phyloP scores from a whole-genome alignment of 805 yeast genomes.

The Candida sphagnicola region DNA sequence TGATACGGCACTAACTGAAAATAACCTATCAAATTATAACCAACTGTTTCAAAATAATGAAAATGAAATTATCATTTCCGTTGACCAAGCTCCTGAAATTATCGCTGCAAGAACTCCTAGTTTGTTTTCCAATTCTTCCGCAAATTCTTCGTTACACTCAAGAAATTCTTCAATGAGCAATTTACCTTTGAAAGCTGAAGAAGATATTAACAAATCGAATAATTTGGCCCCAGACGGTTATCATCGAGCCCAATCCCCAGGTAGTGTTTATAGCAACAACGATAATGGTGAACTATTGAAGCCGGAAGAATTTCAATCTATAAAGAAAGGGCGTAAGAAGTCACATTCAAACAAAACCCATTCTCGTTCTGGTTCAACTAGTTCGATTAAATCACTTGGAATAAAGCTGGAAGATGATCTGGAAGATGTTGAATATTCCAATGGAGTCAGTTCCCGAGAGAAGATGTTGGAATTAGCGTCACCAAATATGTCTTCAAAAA shows the following conservation, averaged over 20 bases:
- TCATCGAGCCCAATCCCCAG: constrained; percentile 2
- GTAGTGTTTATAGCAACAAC: constrained; percentile 1
- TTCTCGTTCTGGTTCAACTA: constrained; percentile 15
- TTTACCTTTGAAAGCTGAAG: constrained; percentile 2
- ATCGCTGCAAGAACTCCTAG: constrained; percentile 50
- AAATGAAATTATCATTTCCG: constrained; percentile 14
- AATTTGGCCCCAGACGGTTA: constrained; percentile 3
- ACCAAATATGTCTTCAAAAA: constrained; percentile 47
- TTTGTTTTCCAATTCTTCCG: constrained; percentile 46
- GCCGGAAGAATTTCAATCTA: constrained; percentile 38
- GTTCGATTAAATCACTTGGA: constrained; percentile 5
- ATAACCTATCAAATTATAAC: constrained; percentile 16
- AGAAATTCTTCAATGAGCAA: constrained; percentile 10
- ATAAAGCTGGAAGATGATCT: constrained; percentile 20
- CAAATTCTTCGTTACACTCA: constrained; percentile 26
- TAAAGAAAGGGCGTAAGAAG: constrained; percentile 39
- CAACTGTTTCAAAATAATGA: constrained; percentile 9
- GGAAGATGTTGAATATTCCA: constrained; percentile 24
- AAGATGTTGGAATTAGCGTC: constrained; percentile 65
- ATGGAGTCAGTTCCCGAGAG: constrained; percentile 36
- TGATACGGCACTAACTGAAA: constrained; percentile 9
- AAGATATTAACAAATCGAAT: background rate
- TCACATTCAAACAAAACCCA: constrained; percentile 18
- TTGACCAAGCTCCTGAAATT: constrained; percentile 36
- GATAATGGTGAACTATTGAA: constrained; percentile 9